Evolutionary conservation across 495 filamentous ascomycete species (phyloP).

Genomic region (Aspergillus ostianus): DNA sequence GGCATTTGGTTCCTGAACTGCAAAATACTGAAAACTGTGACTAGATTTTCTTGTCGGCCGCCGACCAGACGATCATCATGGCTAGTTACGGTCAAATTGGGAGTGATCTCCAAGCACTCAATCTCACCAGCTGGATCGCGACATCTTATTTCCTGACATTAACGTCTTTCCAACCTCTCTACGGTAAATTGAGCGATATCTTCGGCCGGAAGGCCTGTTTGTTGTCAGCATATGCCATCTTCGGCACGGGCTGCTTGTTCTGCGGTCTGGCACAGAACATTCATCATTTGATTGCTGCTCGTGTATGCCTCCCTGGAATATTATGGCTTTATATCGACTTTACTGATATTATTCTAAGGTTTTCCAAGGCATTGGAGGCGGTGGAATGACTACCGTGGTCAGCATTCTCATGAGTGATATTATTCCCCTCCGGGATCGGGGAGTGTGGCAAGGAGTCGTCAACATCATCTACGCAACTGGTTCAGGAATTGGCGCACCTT

Average conservation of each 20-base stretch:
- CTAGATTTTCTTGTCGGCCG: constrained; percentile 66
- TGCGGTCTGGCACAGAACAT: constrained; percentile 74
- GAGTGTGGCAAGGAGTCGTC: constrained; percentile 78
- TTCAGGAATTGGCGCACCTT: constrained; percentile 65
- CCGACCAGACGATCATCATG: constrained; percentile 82
- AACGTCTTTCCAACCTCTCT: constrained; percentile 76
- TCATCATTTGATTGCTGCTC: constrained; percentile 65
- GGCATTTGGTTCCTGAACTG: background rate
- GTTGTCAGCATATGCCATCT: constrained; percentile 70
- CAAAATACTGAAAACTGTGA: constrained; percentile 4
- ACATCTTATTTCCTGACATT: constrained; percentile 75
- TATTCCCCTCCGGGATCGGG: constrained; percentile 71
- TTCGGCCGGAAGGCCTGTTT: constrained; percentile 78
- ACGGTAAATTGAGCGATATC: constrained; percentile 77
- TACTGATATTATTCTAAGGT: constrained; percentile 21
- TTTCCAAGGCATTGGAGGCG: constrained; percentile 76
- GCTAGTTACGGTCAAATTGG: constrained; percentile 79
- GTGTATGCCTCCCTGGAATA: constrained; percentile 31
- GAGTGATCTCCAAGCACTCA: constrained; percentile 73
- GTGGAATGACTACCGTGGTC: constrained; percentile 81
- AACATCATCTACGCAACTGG: constrained; percentile 78
- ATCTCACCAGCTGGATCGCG: constrained; percentile 81
- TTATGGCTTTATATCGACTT: background rate
- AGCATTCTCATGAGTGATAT: constrained; percentile 77
- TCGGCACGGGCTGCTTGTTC: constrained; percentile 68